phyloP scores from a whole-genome alignment of 2,329 filamentous ascomycete species.

The Magnaporthiopsis poae region DNA sequence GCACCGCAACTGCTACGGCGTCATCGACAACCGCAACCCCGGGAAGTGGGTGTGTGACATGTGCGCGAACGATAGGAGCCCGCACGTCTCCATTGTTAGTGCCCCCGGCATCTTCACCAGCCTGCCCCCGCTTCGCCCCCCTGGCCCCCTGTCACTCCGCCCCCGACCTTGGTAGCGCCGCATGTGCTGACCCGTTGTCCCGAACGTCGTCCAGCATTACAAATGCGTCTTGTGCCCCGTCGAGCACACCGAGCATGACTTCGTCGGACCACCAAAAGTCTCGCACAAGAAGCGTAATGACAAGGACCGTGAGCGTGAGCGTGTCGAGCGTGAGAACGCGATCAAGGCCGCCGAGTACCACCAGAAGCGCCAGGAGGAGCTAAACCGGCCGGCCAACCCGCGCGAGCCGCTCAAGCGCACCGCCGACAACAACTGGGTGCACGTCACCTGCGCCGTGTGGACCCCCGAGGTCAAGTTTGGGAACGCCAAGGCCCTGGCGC shows the following conservation, averaged over 20 bases:
- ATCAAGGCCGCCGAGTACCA: conserved; percentile 73
- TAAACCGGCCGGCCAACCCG: conserved; percentile 72
- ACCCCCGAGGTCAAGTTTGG: conserved; percentile 89
- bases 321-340: conserved; percentile 73
- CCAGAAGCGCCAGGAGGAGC: conserved; percentile 69
- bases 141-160: conserved; percentile 1
- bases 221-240: conserved; percentile 88
- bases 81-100: conserved; percentile 69
- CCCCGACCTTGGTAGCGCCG: conserved; percentile 2
- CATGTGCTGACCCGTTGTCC: conserved; percentile 7
- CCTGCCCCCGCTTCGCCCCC: conserved; percentile 7
- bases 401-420: conserved; percentile 89
- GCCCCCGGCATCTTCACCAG: conserved; percentile 4
- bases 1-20: conserved; percentile 86
- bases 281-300: conserved; percentile 82
- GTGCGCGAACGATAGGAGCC: conserved; percentile 87
- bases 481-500: conserved; percentile 68
- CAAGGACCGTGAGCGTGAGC: conserved; percentile 81
- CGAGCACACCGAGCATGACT: conserved; percentile 68
- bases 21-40: conserved; percentile 57
- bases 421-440: conserved; percentile 95
- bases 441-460: conserved; percentile 87
- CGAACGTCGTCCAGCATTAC: conserved; percentile 51
- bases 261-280: conserved; percentile 71
- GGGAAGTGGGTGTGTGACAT: conserved; percentile 92